A percentile compares a stretch with the other conserved stretches of the same genome.
Conservation (phyloP, 129 eudicot species). For the Chrysanthemum lavandulifolium region DNA sequence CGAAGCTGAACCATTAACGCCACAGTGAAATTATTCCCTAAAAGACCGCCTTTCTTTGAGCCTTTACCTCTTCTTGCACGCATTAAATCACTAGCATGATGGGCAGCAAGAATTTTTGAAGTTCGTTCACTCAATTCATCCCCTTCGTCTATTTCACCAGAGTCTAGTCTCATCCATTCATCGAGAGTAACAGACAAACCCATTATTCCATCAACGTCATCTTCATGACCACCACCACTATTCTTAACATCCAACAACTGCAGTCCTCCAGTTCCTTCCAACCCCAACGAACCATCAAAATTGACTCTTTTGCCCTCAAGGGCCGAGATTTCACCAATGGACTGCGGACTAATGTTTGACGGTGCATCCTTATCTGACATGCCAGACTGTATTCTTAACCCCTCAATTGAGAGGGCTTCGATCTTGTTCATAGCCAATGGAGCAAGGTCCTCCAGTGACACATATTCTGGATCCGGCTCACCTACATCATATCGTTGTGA, state of each 20-base stretch:
- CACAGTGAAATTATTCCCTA: slow-evolving; percentile 91
- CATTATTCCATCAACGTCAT: slow-evolving; percentile 52
- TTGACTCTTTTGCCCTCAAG: slow-evolving; percentile 55
- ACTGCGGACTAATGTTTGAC: slow-evolving; percentile 52
- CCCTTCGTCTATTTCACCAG: slow-evolving; percentile 76
- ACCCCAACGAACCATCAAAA: slow-evolving; percentile 55
- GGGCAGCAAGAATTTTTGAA: slow-evolving; percentile 84
- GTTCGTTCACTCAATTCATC: slow-evolving; percentile 79
- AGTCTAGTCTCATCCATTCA: slow-evolving; percentile 94
- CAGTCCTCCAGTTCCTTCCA: slow-evolving; percentile 78
- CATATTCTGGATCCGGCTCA: slow-evolving; percentile 47
- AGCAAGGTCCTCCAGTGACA: slow-evolving; percentile 77
- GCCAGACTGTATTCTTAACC: slow-evolving; percentile 91
- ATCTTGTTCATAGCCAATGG: slow-evolving; percentile 86
- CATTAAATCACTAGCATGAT: slow-evolving; percentile 73
- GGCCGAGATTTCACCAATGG: slow-evolving; percentile 62
- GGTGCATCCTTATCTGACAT: slow-evolving; percentile 82
- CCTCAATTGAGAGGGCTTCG: slow-evolving; percentile 87
- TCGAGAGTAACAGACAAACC: slow-evolving; percentile 81
- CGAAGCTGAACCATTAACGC: slow-evolving; percentile 95
- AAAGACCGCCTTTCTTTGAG: slow-evolving; percentile 64
- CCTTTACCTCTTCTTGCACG: slow-evolving; percentile 54
- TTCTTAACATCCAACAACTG: slow-evolving; percentile 71
- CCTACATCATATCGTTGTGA: slow-evolving; percentile 37
- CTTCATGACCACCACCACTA: slow-evolving; percentile 18